Percentiles rank a stretch among this genome's conserved stretches.
Conservation (phyloP, 23 red algal genomes). For the Gracilariopsis chorda region DNA sequence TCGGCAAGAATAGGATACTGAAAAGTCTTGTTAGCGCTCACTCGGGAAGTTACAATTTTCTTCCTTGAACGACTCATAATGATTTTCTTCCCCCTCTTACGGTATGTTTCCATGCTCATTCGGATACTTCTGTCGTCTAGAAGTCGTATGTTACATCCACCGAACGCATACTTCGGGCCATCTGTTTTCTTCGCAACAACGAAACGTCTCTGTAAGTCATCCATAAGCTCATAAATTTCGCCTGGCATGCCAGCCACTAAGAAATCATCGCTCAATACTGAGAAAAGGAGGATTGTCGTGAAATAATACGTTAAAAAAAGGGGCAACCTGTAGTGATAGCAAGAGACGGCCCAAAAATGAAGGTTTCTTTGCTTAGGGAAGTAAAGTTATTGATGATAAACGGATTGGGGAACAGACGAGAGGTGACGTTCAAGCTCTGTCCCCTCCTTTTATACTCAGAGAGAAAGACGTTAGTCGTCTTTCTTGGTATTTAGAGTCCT, state of each 20-base stretch:
- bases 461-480: too few relatives aligned
- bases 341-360: too few relatives aligned
- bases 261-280: not conserved
- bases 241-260: not conserved
- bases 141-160: not conserved
- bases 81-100: not conserved
- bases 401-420: too few relatives aligned
- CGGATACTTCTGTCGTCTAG: not conserved
- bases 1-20: not conserved
- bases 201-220: not conserved
- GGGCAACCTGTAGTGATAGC: too few relatives aligned
- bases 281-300: not conserved
- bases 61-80: not conserved
- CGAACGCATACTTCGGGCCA: not conserved
- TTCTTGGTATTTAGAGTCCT: too few relatives aligned
- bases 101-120: not conserved
- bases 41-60: not conserved
- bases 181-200: not conserved
- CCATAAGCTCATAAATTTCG: not conserved
- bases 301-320: too few relatives aligned
- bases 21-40: not conserved
- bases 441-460: too few relatives aligned
- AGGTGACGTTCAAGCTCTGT: too few relatives aligned
- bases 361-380: too few relatives aligned
- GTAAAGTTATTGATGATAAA: too few relatives aligned